These are phyloP conservation scores for Blastocladiella emersonii DNA, from an alignment of 371 early-diverging fungal species.

Conservation along the genomic window DNA sequence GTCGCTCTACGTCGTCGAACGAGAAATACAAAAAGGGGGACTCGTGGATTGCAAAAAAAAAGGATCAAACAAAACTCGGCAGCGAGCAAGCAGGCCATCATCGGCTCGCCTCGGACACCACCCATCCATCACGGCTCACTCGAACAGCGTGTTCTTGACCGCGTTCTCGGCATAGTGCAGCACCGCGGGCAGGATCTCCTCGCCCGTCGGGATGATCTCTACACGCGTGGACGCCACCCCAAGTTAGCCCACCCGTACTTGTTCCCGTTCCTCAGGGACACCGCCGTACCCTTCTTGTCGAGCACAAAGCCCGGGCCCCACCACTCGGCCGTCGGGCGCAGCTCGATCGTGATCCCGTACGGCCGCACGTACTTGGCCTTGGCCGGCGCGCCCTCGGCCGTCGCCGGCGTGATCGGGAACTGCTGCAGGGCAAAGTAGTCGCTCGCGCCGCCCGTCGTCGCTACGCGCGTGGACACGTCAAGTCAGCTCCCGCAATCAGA, in stretches of 20 bases:
- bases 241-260: background rate
- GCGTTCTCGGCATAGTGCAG: background rate
- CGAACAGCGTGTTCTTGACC: background rate
- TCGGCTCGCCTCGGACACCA: too few relatives aligned
- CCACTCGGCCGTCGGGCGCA: conserved; percentile 4
- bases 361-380: background rate
- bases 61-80: too few relatives aligned
- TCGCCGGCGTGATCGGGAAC: background rate
- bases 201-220: conserved; percentile 25
- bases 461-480: too few relatives aligned
- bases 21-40: too few relatives aligned
- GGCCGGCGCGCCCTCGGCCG: background rate
- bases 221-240: background rate
- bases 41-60: too few relatives aligned
- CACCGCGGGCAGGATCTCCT: conserved; percentile 17
- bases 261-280: too few relatives aligned
- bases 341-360: conserved; percentile 1
- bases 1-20: too few relatives aligned
- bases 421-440: conserved; percentile 25
- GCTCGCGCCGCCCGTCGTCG: conserved; percentile 28
- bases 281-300: conserved; percentile 11
- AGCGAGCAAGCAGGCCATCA: too few relatives aligned
- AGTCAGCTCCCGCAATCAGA: too few relatives aligned
- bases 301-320: conserved; percentile 24
- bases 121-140: too few relatives aligned